Evolutionary conservation across 2,329 filamentous ascomycete species (phyloP).

Genomic region (Sordariomycetes sp.): DNA sequence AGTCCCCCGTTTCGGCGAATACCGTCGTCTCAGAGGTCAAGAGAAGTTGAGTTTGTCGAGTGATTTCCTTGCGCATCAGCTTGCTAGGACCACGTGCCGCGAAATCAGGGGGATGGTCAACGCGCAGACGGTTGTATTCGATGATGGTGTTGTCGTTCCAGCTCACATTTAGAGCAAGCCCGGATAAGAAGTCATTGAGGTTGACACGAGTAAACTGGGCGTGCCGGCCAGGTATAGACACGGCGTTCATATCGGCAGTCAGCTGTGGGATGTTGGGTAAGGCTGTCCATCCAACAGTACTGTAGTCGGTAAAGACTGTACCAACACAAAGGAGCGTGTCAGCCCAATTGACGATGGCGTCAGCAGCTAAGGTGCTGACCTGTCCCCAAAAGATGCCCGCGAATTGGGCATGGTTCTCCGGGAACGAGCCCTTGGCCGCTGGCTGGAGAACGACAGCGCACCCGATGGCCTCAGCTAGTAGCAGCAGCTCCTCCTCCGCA

Average conservation of each 20-base stretch:
- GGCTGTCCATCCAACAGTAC: constrained; percentile 7
- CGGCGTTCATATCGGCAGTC: constrained; percentile 3
- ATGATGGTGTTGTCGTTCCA: constrained; percentile 4
- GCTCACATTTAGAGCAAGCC: constrained; percentile 1
- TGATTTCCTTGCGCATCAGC: constrained; percentile 6
- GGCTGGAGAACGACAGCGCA: constrained; percentile 6
- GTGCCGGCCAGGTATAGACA: constrained; percentile 2
- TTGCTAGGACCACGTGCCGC: constrained; percentile 2
- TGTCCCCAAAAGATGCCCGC: constrained; percentile 7
- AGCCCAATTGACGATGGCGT: constrained; percentile 4
- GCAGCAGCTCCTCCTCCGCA: constrained; percentile 2
- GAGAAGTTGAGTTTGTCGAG: constrained; percentile 2
- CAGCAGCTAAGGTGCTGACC: constrained; percentile 4
- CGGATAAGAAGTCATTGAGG: constrained; percentile 5
- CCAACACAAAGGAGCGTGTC: constrained; percentile 4
- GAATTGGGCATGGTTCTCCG: constrained; percentile 6
- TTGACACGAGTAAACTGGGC: constrained; percentile 3
- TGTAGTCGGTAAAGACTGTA: constrained; percentile 6
- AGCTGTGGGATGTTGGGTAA: constrained; percentile 4
- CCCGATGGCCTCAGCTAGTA: constrained; percentile 5
- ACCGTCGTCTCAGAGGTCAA: constrained; percentile 5
- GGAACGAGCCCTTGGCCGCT: constrained; percentile 7
- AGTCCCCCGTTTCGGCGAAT: constrained; percentile 7
- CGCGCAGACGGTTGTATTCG: constrained; percentile 4
- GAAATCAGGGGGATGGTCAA: not conserved